Conservation (phyloP, 2,329 filamentous ascomycete genomes). For the Catunica adiposa region DNA sequence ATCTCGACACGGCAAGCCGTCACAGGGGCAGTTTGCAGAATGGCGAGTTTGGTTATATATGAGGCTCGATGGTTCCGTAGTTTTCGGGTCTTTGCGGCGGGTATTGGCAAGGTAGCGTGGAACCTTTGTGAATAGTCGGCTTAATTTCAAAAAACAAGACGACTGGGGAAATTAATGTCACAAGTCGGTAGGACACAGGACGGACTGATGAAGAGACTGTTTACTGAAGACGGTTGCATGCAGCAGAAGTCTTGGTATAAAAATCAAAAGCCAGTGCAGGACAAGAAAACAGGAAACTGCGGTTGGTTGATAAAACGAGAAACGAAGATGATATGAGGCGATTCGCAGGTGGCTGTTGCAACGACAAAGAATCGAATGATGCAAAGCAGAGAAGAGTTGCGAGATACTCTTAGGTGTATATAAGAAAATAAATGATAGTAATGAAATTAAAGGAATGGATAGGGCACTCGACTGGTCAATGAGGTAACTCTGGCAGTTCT, state of each 20-base stretch:
- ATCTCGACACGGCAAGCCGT: neutral
- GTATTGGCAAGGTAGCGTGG: neutral
- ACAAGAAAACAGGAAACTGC: neutral
- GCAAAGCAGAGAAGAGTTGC: too few relatives aligned
- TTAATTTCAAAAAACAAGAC: neutral
- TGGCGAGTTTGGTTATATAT: neutral
- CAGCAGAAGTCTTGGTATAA: neutral
- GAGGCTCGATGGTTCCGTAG: neutral
- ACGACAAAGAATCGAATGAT: neutral
- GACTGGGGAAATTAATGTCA: neutral
- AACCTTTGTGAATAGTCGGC: neutral
- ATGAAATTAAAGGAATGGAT: neutral
- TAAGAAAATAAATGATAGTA: too few relatives aligned
- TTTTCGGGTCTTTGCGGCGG: neutral
- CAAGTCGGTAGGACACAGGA: neutral
- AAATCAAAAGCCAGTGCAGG: too few relatives aligned
- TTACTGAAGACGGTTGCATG: neutral
- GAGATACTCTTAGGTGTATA: too few relatives aligned
- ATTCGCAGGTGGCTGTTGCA: neutral
- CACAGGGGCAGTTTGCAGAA: neutral
- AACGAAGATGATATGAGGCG: neutral
- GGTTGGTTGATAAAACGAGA: neutral
- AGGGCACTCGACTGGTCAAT: neutral
- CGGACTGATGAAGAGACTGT: neutral
- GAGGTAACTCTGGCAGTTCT: neutral